These are phyloP conservation scores for Tuber borchii DNA, from an alignment of 495 filamentous ascomycete genomes.

Conservation along the genomic window DNA sequence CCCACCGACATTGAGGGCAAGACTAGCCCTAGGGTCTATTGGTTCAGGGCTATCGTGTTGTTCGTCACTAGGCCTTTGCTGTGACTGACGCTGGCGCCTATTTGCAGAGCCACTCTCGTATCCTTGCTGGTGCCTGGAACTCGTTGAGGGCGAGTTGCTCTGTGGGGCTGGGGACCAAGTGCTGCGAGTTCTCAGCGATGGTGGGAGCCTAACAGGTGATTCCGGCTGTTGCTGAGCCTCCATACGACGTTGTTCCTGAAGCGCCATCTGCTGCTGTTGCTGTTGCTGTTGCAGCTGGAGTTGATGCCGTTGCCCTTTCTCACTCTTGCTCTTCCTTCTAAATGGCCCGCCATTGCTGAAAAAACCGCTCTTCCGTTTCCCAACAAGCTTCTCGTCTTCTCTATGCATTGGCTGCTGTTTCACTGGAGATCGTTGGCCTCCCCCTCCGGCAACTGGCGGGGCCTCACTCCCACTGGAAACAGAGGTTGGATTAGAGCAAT, in stretches of 20 bases:
- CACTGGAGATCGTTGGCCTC: slow-evolving; percentile 27
- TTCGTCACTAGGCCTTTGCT: slow-evolving; percentile 45
- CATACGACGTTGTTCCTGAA: slow-evolving; percentile 35
- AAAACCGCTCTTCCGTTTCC: slow-evolving; percentile 82
- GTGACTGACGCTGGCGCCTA: slow-evolving; percentile 30
- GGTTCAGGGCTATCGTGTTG: slow-evolving; percentile 69
- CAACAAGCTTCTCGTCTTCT: slow-evolving; percentile 63
- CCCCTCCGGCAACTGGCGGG: slow-evolving; percentile 16
- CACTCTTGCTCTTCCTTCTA: slow-evolving; percentile 79
- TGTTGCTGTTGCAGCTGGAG: slow-evolving; percentile 28
- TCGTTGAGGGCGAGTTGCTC: slow-evolving; percentile 12
- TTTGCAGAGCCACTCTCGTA: slow-evolving; percentile 33
- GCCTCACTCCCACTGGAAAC: slow-evolving; percentile 60
- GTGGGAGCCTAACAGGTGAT: slow-evolving; percentile 38
- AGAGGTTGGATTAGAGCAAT: slow-evolving; percentile 83
- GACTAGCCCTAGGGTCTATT: slow-evolving; percentile 83
- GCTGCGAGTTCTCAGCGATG: slow-evolving; percentile 50
- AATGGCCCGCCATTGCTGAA: slow-evolving; percentile 94
- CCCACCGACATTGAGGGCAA: slow-evolving; percentile 91
- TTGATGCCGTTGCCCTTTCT: slow-evolving; percentile 57
- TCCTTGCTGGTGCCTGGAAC: slow-evolving; percentile 7
- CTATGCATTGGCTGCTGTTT: slow-evolving; percentile 30
- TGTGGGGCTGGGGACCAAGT: slow-evolving; percentile 53
- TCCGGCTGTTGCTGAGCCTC: slow-evolving; percentile 30
- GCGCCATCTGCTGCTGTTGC: slow-evolving; percentile 25